Base-by-base conservation (phyloP, 1,284 basidiomycete species). In the Xerocomus tenax region DNA sequence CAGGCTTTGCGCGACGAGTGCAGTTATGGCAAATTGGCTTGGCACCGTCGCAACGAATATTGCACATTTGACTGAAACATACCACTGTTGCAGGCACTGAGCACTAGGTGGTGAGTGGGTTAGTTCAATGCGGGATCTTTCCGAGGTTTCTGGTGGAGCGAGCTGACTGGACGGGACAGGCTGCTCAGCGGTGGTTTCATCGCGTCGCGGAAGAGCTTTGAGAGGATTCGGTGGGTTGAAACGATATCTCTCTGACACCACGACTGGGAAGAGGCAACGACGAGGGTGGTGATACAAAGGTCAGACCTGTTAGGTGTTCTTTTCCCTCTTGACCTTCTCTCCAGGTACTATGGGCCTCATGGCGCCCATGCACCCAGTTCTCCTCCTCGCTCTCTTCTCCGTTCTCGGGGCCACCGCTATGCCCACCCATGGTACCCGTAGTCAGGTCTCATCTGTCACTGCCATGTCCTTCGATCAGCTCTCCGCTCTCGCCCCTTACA, bases 31-130 rank as follows among this genome's bases (percentile, higher is more conserved):
- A 89, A 12, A 72, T 61, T 8, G 86, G 87, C 56, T 82, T 85
- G 13, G 80, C 79, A 46, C 87, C 87, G 62, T 89, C 86, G 62
- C 86, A 89, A 12, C 85, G 80, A 56, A 85, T 87, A 65, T 89
- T 89, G 28, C 85, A 77, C 25, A 72, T 75, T 29, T 86, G 84
- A 61, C 85, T 88, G 56, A 6, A 8, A 69, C 75, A 43, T 52
- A 84, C 85, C 84, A 87, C n/a, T n/a, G n/a, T 66, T 86, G 85
- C 13, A 81, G 41, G 62, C 84, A 87, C 21, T 21, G 21, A 21
- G 21, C 4, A 21, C 63, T 87, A 83, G 0, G 83, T 84, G 3
- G 84, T 87, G 35, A 81, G 76, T 13, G 84, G 85, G 82, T 77
- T 41, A 84, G 74, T 42, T 78, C 76, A 45, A 87, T 81, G 42